Evolutionary conservation across 305 asterid species (phyloP).

Genomic region (Solanum hybrid): DNA sequence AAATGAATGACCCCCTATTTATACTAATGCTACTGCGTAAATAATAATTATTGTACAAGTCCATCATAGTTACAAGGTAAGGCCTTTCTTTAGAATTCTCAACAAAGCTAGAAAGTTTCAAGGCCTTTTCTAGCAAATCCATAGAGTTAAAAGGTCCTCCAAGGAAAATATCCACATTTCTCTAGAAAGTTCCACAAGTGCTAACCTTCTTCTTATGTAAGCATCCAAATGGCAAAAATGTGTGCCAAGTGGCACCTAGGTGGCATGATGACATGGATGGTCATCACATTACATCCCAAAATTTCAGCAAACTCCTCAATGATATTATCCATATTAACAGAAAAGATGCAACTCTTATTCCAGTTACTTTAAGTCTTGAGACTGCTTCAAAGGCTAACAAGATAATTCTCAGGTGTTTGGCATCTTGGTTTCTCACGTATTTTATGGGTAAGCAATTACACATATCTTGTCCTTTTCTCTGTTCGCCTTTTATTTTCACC

Average conservation of each 20-base stretch:
- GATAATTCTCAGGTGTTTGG: neutral
- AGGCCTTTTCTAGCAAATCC: neutral
- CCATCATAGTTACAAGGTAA: neutral
- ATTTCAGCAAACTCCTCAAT: neutral
- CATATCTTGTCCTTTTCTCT: neutral
- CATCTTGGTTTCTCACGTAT: neutral
- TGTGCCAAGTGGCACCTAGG: neutral
- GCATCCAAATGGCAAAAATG: neutral
- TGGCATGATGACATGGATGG: neutral
- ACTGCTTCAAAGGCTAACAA: neutral
- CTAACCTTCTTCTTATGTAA: neutral
- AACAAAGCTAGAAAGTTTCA: neutral
- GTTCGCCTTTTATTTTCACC: neutral
- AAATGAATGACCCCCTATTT: neutral
- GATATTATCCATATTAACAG: neutral
- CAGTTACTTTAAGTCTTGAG: neutral
- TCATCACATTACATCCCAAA: neutral
- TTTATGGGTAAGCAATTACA: neutral
- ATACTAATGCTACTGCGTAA: neutral
- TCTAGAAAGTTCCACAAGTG: neutral
- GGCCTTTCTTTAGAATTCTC: neutral
- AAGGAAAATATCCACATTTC: neutral
- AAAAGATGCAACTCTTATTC: neutral
- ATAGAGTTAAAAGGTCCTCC: neutral
- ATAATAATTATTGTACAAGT: neutral